A percentile compares a stretch with the other conserved stretches of the same genome.
Evolutionary conservation across 2,329 filamentous ascomycete genomes (phyloP).

Genomic region (Daldinia sp.): DNA sequence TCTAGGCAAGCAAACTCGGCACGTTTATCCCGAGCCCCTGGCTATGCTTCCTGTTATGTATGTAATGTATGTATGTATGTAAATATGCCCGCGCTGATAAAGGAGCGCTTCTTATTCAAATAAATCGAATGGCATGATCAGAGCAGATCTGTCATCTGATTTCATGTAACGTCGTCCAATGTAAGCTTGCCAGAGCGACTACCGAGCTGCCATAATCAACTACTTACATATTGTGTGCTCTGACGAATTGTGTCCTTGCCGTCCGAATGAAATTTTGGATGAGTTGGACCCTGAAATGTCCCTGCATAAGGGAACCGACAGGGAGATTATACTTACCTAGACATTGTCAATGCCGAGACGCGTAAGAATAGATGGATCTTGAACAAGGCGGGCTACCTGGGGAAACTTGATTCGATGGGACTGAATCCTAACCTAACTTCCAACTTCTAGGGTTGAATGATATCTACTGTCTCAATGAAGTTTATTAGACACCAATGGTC

Average conservation of each 20-base stretch:
- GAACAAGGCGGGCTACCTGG: neutral
- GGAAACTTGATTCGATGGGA: slow-evolving; percentile 10
- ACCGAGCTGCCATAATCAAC: slow-evolving; percentile 7
- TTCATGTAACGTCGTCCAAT: slow-evolving; percentile 31
- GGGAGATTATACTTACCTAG: slow-evolving; percentile 1
- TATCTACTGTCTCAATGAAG: slow-evolving; percentile 11
- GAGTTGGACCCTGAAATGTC: slow-evolving; percentile 17
- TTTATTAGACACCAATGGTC: slow-evolving; percentile 2
- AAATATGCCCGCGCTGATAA: slow-evolving; percentile 12
- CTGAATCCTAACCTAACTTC: neutral
- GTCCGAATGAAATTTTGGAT: slow-evolving; percentile 5
- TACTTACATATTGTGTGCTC: slow-evolving; percentile 10
- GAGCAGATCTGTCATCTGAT: slow-evolving; percentile 32
- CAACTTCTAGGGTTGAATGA: neutral
- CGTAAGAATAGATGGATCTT: slow-evolving; percentile 7
- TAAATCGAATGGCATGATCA: slow-evolving; percentile 29
- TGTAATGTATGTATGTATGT: no score
- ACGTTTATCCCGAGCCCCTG: slow-evolving; percentile 22
- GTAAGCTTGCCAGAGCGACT: slow-evolving; percentile 11
- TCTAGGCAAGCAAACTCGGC: slow-evolving; percentile 20
- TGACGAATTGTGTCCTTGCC: slow-evolving; percentile 11
- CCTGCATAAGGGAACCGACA: slow-evolving; percentile 15
- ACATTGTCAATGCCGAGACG: neutral
- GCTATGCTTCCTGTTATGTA: slow-evolving; percentile 1
- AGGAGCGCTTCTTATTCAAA: slow-evolving; percentile 17